Evolutionary conservation across 805 yeast species (phyloP), one percentile per base, ranked within the genome.

Genomic region (Candida tammaniensis): DNA sequence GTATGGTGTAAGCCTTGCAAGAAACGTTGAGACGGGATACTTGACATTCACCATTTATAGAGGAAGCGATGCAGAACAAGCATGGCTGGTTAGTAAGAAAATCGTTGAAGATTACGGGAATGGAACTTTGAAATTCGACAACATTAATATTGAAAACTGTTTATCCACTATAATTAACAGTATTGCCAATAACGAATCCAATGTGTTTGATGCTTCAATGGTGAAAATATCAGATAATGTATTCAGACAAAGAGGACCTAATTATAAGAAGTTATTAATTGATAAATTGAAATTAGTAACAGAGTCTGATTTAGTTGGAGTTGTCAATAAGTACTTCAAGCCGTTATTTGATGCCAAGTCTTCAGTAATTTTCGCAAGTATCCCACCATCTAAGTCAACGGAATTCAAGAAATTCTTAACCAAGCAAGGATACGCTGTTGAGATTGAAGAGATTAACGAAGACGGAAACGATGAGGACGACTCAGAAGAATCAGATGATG

Each of bases 51-150:
- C 69, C 29, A 72, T 91, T 13, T 85, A 86, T 49, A 74, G 96
- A 42, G 96, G 94, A 10, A 76, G 95, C 1, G 97, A 93, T 56
- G 78, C 85, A 1, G 67, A 75, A 35, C 76, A 78, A 42, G 82
- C 83, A 5, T 75, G 74, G 61, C 55, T 60, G 17, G 82, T 76
- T 17, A 88, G 86, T 4, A 76, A 76, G 43, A 60, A 72, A 23
- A 80, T 87, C 33, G 82, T 88, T 7, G 60, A 64, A 2, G 80
- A 74, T 24, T 76, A 70, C 48, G 82, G 80, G 1, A 47, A 52
- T 30, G 95, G 88, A 2, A 56, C 46, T 3, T 46, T 57, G 1
- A 52, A 59, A 18, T 70, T 91, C 47, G 93, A 86, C 34, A 59
- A 62, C 7, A 66, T 74, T 29, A 65, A 75, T 43, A 61, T 88